Percentiles rank a stretch among this genome's conserved stretches.
Evolutionary conservation across 768 basidiomycete species (phyloP).

Genomic region (Daedaleopsis sinensis): DNA sequence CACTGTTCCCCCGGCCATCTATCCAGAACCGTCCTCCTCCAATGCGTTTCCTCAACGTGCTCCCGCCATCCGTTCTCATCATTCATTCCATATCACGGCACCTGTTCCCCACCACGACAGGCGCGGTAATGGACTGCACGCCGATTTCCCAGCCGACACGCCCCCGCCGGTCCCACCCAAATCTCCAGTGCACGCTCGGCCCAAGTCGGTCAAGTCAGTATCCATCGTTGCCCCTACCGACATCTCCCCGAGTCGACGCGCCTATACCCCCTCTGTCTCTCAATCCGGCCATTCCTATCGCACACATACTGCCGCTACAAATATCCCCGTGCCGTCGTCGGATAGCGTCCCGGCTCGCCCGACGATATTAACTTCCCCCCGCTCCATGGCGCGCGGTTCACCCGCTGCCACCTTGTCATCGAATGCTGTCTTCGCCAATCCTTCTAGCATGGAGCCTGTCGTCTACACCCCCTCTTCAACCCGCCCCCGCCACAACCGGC

Average conservation of each 20-base stretch:
- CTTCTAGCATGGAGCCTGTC: slow-evolving; percentile 17
- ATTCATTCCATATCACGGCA: neutral
- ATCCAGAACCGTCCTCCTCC: neutral
- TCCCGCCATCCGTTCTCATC: neutral
- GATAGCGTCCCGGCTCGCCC: slow-evolving; percentile 14
- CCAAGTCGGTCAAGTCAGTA: slow-evolving; percentile 14
- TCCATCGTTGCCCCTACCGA: slow-evolving; percentile 21
- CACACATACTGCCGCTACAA: slow-evolving; percentile 1
- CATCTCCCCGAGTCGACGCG: slow-evolving; percentile 8
- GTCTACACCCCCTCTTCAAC: slow-evolving; percentile 8
- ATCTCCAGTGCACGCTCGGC: slow-evolving; percentile 4
- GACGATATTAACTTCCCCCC: slow-evolving; percentile 15
- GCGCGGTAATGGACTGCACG: slow-evolving; percentile 1
- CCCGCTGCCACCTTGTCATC: slow-evolving; percentile 4
- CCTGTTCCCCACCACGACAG: neutral
- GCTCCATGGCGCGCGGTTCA: slow-evolving; percentile 1
- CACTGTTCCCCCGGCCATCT: neutral
- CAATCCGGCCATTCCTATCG: slow-evolving; percentile 14
- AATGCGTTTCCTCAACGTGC: neutral
- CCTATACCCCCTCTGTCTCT: slow-evolving; percentile 13
- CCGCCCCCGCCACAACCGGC: slow-evolving; percentile 14
- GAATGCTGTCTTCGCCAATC: slow-evolving; percentile 1
- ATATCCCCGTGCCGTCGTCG: slow-evolving; percentile 10
- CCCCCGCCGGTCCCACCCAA: slow-evolving; percentile 24
- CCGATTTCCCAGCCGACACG: neutral